Percentiles rank a stretch among this genome's conserved stretches.
These are phyloP conservation scores for Lizonia empirigonia DNA, from an alignment of 2,329 filamentous ascomycete species.

Conservation along the genomic window DNA sequence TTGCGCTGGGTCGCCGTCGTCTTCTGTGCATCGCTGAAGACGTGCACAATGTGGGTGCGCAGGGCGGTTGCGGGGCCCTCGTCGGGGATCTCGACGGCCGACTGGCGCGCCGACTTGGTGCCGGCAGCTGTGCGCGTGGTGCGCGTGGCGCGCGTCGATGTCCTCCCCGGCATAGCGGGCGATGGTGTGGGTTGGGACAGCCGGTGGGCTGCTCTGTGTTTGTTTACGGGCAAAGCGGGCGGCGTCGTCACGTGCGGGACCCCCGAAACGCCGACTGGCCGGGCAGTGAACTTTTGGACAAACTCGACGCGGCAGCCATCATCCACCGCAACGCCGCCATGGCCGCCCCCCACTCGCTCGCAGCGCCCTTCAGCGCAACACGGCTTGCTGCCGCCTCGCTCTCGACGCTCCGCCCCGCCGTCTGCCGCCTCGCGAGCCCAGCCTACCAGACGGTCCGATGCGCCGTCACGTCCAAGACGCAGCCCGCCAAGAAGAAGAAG, in stretches of 20 bases:
- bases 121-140: slow-evolving; percentile 45
- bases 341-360: slow-evolving; percentile 43
- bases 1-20: slow-evolving; percentile 91
- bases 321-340: slow-evolving; percentile 28
- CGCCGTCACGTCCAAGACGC: slow-evolving; percentile 48
- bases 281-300: background rate
- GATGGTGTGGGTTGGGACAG: background rate
- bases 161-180: slow-evolving; percentile 54
- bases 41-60: slow-evolving; percentile 70
- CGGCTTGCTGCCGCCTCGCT: slow-evolving; percentile 24
- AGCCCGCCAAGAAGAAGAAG: slow-evolving; percentile 61
- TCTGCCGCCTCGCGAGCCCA: slow-evolving; percentile 34
- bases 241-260: no score
- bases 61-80: slow-evolving; percentile 74
- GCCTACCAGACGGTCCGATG: slow-evolving; percentile 49
- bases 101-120: slow-evolving; percentile 53
- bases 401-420: slow-evolving; percentile 17
- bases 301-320: no score
- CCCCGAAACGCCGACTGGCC: slow-evolving; percentile 3
- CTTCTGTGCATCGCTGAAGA: slow-evolving; percentile 71
- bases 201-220: background rate
- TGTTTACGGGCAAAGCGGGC: slow-evolving; percentile 14
- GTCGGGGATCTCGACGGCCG: slow-evolving; percentile 63
- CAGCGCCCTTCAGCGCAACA: slow-evolving; percentile 40
- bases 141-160: slow-evolving; percentile 51